Evolutionary conservation across 1,284 basidiomycete species (phyloP).

Genomic region (Taiwanofungus camphoratus): DNA sequence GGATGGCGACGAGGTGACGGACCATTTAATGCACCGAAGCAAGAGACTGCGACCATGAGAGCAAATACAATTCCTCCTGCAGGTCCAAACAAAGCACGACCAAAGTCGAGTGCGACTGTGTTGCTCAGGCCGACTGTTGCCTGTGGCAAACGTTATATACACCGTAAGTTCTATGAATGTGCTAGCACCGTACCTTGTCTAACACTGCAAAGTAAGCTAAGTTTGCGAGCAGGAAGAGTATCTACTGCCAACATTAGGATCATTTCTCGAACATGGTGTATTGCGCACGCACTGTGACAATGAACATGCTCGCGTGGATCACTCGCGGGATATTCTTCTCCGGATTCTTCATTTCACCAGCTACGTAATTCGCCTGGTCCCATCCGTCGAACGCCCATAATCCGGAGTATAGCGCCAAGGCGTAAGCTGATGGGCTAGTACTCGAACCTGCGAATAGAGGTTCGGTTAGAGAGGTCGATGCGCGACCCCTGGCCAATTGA

Average conservation of each 20-base stretch:
- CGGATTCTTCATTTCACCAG: conserved; percentile 85
- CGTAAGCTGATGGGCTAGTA: conserved; percentile 77
- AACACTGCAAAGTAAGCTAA: conserved; percentile 91
- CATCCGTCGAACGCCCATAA: conserved; percentile 96
- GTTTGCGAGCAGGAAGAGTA: conserved; percentile 80
- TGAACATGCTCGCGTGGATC: conserved; percentile 83
- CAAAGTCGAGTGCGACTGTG: conserved; percentile 94
- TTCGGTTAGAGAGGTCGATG: conserved; percentile 56
- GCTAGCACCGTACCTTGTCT: conserved; percentile 58
- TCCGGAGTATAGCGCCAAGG: conserved; percentile 91
- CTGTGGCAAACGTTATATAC: conserved; percentile 26
- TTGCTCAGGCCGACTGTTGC: conserved; percentile 72
- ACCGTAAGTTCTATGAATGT: background rate
- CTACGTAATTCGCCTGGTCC: conserved; percentile 88
- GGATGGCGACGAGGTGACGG: too few relatives aligned
- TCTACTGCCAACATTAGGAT: conserved; percentile 27
- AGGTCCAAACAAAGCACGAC: conserved; percentile 79
- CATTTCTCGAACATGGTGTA: background rate
- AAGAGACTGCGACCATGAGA: conserved; percentile 87
- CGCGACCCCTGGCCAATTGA: conserved; percentile 63
- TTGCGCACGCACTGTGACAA: conserved; percentile 54
- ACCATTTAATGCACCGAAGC: conserved; percentile 90
- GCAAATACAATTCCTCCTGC: conserved; percentile 87
- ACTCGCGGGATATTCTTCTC: conserved; percentile 85
- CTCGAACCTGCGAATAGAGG: conserved; percentile 75